Evolutionary conservation across 2,329 filamentous ascomycete species (phyloP).

Genomic region (Cladophialophora exuberans): DNA sequence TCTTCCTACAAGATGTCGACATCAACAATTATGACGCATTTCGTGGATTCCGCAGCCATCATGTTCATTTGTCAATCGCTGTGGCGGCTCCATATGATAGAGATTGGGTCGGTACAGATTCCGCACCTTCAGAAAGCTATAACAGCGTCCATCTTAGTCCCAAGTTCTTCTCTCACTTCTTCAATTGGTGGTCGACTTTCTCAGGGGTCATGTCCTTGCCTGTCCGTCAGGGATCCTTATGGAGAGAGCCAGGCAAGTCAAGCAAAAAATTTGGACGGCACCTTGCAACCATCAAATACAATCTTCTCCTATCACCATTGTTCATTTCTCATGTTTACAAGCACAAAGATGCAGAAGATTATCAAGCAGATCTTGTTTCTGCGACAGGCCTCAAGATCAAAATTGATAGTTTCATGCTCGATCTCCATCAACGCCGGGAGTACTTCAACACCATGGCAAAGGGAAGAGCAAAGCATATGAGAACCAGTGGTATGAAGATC

Average conservation of each 20-base stretch:
- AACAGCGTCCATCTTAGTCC: constrained; percentile 95
- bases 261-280: constrained; percentile 99
- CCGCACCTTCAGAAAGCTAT: constrained; percentile 83
- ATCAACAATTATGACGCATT: constrained; percentile 82
- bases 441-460: constrained; percentile 83
- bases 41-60: constrained; percentile 90
- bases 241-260: constrained; percentile 90
- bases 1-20: constrained; percentile 63
- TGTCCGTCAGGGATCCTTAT: constrained; percentile 86
- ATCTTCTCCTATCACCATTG: constrained; percentile 83
- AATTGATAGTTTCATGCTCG: constrained; percentile 95
- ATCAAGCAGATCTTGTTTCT: constrained; percentile 75
- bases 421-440: constrained; percentile 90
- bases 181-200: constrained; percentile 96
- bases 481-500: constrained; percentile 92
- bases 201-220: constrained; percentile 92
- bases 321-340: constrained; percentile 98
- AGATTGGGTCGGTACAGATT: constrained; percentile 78
- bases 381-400: constrained; percentile 96
- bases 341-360: constrained; percentile 92
- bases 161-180: constrained; percentile 98
- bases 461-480: constrained; percentile 73
- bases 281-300: constrained; percentile 98
- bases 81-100: constrained; percentile 84
- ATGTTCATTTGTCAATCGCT: constrained; percentile 93